Percentiles rank a stretch among this genome's conserved stretches.
These are phyloP conservation scores for Skeletonema costatum DNA, from an alignment of 108 stramenopile genomes.

Conservation along the genomic window DNA sequence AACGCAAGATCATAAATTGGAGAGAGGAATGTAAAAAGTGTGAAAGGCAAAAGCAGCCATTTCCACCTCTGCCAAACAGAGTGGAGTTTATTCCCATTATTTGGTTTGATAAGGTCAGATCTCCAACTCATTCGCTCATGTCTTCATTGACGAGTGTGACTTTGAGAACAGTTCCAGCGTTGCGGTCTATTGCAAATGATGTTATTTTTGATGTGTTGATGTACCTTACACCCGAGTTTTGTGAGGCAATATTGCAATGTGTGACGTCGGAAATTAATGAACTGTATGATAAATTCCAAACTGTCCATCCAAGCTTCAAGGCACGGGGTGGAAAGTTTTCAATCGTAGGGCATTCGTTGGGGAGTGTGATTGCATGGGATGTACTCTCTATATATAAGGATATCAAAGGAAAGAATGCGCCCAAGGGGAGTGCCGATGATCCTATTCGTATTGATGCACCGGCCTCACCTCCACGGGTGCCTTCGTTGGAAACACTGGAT, in stretches of 20 bases:
- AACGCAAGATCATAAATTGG: conserved; percentile 64
- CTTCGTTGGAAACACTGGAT: conserved; percentile 19
- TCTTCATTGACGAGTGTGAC: conserved; percentile 72
- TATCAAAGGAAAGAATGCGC: conserved; percentile 19
- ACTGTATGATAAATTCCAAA: conserved; percentile 57
- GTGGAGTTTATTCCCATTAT: conserved; percentile 86
- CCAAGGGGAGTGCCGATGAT: conserved; percentile 27
- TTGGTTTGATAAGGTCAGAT: conserved; percentile 84
- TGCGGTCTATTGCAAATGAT: conserved; percentile 87
- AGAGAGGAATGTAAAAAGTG: conserved; percentile 66
- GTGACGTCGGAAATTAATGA: conserved; percentile 72
- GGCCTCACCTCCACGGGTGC: conserved; percentile 6
- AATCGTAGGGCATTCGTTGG: conserved; percentile 85
- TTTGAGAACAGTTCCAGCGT: conserved; percentile 71
- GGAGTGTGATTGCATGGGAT: conserved; percentile 90
- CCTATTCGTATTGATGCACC: conserved; percentile 33
- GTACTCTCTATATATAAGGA: conserved; percentile 73
- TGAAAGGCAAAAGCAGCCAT: conserved; percentile 44
- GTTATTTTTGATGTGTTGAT: conserved; percentile 67
- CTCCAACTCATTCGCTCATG: conserved; percentile 60
- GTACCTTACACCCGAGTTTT: conserved; percentile 85
- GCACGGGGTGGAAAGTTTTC: conserved; percentile 59
- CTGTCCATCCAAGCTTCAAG: conserved; percentile 65
- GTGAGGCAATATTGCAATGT: conserved; percentile 71
- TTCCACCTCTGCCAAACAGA: conserved; percentile 67